Evolutionary conservation across 1,139 yeast genomes (phyloP).

Genomic region (Pichia terricola): DNA sequence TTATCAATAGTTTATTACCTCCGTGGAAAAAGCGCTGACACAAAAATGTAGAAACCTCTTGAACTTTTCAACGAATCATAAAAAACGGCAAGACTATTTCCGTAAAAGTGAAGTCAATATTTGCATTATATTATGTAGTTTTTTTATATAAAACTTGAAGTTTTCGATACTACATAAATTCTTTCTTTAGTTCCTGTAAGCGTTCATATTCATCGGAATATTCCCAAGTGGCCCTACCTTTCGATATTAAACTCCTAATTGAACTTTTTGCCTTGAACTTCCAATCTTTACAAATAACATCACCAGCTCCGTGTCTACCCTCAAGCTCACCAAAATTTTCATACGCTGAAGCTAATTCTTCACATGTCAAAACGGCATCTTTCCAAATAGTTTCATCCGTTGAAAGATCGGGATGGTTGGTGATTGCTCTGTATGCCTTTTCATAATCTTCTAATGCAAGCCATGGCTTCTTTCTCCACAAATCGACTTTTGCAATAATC

Average conservation of each 20-base stretch:
- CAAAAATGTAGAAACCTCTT: too few species aligned
- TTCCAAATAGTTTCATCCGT: slow-evolving; percentile 60
- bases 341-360: slow-evolving; percentile 78
- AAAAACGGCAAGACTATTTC: too few species aligned
- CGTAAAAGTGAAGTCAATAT: too few species aligned
- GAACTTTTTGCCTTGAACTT: slow-evolving; percentile 70
- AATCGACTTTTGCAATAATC: slow-evolving; percentile 69
- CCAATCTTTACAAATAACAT: slow-evolving; percentile 87
- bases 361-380: slow-evolving; percentile 71
- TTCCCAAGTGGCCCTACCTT: slow-evolving; percentile 75
- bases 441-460: slow-evolving; percentile 77
- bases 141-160: too few species aligned
- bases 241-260: slow-evolving; percentile 66
- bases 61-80: too few species aligned
- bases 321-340: slow-evolving; percentile 78
- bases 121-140: too few species aligned
- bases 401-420: slow-evolving; percentile 57
- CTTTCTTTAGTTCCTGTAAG: slow-evolving; percentile 45
- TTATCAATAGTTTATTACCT: too few species aligned
- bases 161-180: slow-evolving; percentile 10
- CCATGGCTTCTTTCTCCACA: slow-evolving; percentile 89
- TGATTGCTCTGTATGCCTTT: slow-evolving; percentile 70
- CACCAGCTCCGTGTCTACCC: slow-evolving; percentile 79
- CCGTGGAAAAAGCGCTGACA: too few species aligned
- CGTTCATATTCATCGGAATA: slow-evolving; percentile 70